Evolutionary conservation across 345 rosid species (phyloP), one percentile per base, ranked within the genome.

Genomic region (Populus ilicifolia): DNA sequence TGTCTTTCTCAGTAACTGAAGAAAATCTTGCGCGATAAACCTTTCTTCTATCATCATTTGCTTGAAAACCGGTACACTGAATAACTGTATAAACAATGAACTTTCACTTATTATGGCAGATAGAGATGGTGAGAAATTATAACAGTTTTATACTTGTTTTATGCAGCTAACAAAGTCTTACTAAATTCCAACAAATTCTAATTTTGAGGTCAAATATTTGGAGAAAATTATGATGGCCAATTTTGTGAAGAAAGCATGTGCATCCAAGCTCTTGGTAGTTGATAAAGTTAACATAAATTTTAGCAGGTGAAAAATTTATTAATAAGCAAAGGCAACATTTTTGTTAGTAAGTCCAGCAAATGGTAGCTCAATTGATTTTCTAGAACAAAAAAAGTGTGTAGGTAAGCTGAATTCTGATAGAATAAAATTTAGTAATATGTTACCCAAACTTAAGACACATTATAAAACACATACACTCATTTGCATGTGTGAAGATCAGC

Each of bases 1-100:
- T 91, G 83, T 95, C 99, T 80, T 89, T 93, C 84, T 91, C 99
- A n/a, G 98, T 89, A 77, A 95, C 93, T 77, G 99, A 93, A 78
- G 99, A 95, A 90, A 95, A 95, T 27, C 90, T 84, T 5, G 99
- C 98, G 76, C 99, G 93, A 78, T 89, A 84, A 68, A 93, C 83
- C 81, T 75, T 88, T 87, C 93, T 86, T 87, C 82, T 89, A 75
- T 81, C 79, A 77, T 79, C 94, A 79, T 85, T 86, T 74, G 75
- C 52, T 64, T 77, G 87, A 83, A 90, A 90, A 76, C 99, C 90
- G 48, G 93, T 85, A 77, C 90, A 89, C 77, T 93, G 94, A 59
- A 95, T 89, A 83, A 95, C 99, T 95, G 89, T 78, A 82, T 17
- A 69, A 65, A 70, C 44, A 36, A 82, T 48, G 48, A 75, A 50